Base-by-base conservation (phyloP, 2,329 filamentous ascomycete species). In the Calonectria honghensis region DNA sequence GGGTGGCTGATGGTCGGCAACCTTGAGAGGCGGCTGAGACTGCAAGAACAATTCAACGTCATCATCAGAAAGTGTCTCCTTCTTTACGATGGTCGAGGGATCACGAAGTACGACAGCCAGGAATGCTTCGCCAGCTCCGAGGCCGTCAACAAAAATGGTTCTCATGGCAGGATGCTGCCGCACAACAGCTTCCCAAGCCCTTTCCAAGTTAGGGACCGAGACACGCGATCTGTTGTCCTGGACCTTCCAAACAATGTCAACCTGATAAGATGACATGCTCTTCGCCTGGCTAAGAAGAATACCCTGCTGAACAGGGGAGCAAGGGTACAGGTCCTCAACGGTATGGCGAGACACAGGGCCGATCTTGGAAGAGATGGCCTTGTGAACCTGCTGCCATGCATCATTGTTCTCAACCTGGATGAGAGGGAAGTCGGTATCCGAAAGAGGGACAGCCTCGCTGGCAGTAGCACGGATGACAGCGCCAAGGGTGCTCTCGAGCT, bases 261-360 rank as follows among this genome's bases (percentile, higher is more conserved):
- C 51, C 48, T 54, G 27, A 41, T 63, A 63, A 4, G 57, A 63
- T 2, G 57, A 63, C 57, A 63, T 63, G 51, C 50, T 51, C 37
- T 68, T 72, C 18, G 70, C 64, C 13, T 72, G 70, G 27, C 70
- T 72, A 9, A 72, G 70, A 27, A 72, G 64, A 48, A 72, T 72
- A n/a, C 72, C 72, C 50, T 73, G 32, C 16, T 73, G 72, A 11
- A 73, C 54, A 3, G 72, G 67, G 1, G 72, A 66, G 24, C 72
- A 73, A n/a, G 72, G 72, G 24, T 67, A 73, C 6, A 73, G 6
- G 27, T 70, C 72, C n/a, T 73, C 72, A n/a, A 73, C 59, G 13
- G 57, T 63, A 9, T 63, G 57, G 24, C 57, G 57, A 20, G 57
- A 63, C 29, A 63, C 57, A 0, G 57, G 57, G 13, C 57, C 57